Evolutionary conservation across 1,139 yeast species (phyloP), one percentile per base, ranked within the genome.

Genomic region (Kluyveromyces sp.): DNA sequence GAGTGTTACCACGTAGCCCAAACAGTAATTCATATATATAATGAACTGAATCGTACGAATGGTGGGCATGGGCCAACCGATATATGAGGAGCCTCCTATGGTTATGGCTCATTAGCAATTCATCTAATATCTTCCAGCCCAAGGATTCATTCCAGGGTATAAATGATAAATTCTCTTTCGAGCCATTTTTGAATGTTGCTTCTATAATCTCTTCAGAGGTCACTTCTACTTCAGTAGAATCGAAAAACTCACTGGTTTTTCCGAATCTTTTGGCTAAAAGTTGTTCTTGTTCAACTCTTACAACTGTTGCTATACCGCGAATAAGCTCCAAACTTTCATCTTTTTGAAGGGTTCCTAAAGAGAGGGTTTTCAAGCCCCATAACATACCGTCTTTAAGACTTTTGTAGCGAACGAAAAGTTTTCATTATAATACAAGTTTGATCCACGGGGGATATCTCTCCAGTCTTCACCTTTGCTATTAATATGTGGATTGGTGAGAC

Each of bases 371-470:
- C 21, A 15, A 15, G 21, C 21, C 21, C 21, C 21, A 15, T 15
- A 15, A 15, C 21, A 15, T 15, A 15, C 21, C 21, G 21, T 15
- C 21, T 15, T 34, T 6, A 6, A 7, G 4, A 58, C 53, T 3
- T 44, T 35, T n/a, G 48, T 45, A 15, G 55, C 46, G 45, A 63
- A 63, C 21, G 39, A 29, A 45, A 54, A 61, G 8, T 45, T 39
- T n/a, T 54, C 53, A 6, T 54, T 53, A 38, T 68, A 64, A 36
- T 64, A 61, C n/a, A 61, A 61, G 56, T 82, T 82, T 2, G 65
- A 67, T 2, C 78, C 85, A 42, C 87, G 65, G 1, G 85, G 83
- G 4, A 79, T 69, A 61, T 81, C 89, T 53, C 85, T 67, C 86
- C 88, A 81, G 59, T 81, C 89, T 40, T 77, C 68, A 0, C 85